Percentiles rank a stretch among this genome's conserved stretches.
These are phyloP conservation scores for Dactylellina drechsleri DNA, from an alignment of 2,329 filamentous ascomycete genomes.

Conservation along the genomic window DNA sequence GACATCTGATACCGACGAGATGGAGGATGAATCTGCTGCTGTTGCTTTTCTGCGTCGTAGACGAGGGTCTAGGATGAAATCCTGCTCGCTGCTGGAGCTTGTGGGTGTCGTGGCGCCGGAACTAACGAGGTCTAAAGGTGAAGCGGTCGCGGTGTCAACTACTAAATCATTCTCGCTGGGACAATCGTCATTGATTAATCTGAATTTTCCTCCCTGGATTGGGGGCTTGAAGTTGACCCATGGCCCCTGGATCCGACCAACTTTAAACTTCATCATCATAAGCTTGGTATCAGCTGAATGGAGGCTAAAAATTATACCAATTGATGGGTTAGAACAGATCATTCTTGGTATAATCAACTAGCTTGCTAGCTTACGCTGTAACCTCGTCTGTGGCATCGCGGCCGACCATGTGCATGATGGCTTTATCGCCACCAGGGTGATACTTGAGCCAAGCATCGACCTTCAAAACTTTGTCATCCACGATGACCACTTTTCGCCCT, in stretches of 20 bases:
- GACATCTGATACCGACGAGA: conserved; percentile 62
- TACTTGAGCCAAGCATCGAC: conserved; percentile 88
- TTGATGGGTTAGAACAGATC: conserved; percentile 43
- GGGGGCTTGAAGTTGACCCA: conserved; percentile 92
- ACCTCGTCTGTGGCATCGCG: conserved; percentile 95
- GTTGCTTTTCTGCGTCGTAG: conserved; percentile 31
- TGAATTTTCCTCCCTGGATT: conserved; percentile 72
- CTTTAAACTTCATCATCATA: conserved; percentile 82
- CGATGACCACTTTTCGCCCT: conserved; percentile 80
- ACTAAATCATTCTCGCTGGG: conserved; percentile 30
- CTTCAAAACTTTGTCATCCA: conserved; percentile 83
- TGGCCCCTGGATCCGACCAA: conserved; percentile 80
- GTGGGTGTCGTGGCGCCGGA: conserved; percentile 55
- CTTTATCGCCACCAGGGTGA: conserved; percentile 90
- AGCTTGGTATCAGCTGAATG: conserved; percentile 81
- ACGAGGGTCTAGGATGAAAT: conserved; percentile 57
- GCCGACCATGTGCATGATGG: conserved; percentile 92
- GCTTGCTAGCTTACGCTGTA: conserved; percentile 73
- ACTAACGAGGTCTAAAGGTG: conserved; percentile 38
- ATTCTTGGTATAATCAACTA: background rate
- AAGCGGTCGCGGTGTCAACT: conserved; percentile 7
- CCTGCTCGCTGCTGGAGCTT: conserved; percentile 58
- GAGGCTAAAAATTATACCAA: conserved; percentile 67
- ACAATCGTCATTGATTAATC: conserved; percentile 37
- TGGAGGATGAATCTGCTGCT: conserved; percentile 26